Conservation (phyloP, 2,329 filamentous ascomycete genomes). For the Alternaria conjuncta region DNA sequence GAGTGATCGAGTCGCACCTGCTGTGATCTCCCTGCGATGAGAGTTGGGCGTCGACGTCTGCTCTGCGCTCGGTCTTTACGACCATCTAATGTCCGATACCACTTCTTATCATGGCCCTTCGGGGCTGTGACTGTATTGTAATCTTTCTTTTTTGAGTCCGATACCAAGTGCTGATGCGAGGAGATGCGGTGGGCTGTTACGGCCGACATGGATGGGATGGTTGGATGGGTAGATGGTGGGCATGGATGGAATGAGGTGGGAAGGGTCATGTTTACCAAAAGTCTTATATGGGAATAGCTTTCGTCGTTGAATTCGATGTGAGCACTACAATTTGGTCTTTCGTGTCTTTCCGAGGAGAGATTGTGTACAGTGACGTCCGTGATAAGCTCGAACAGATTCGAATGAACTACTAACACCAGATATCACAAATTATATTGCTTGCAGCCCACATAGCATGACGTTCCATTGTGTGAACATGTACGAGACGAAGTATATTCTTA, state of each 20-base stretch:
- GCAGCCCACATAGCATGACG: background rate
- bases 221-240: background rate
- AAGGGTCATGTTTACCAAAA: constrained; percentile 21
- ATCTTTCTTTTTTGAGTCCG: constrained; percentile 26
- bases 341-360: background rate
- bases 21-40: constrained; percentile 1
- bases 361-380: background rate
- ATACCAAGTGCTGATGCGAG: constrained; percentile 29
- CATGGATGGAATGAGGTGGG: background rate
- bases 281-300: constrained; percentile 7
- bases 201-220: background rate
- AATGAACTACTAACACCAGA: background rate
- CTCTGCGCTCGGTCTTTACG: constrained; percentile 33
- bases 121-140: constrained; percentile 33
- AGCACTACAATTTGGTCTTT: background rate
- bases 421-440: background rate
- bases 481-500: background rate
- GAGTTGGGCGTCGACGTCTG: constrained; percentile 33
- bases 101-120: constrained; percentile 16
- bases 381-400: background rate
- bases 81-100: constrained; percentile 46
- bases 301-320: constrained; percentile 9
- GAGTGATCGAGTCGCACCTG: constrained; percentile 9
- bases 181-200: constrained; percentile 2
- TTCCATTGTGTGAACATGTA: background rate